These are phyloP conservation scores for Psidium friedrichsthalianum DNA, from an alignment of 345 rosid species.

Conservation along the genomic window DNA sequence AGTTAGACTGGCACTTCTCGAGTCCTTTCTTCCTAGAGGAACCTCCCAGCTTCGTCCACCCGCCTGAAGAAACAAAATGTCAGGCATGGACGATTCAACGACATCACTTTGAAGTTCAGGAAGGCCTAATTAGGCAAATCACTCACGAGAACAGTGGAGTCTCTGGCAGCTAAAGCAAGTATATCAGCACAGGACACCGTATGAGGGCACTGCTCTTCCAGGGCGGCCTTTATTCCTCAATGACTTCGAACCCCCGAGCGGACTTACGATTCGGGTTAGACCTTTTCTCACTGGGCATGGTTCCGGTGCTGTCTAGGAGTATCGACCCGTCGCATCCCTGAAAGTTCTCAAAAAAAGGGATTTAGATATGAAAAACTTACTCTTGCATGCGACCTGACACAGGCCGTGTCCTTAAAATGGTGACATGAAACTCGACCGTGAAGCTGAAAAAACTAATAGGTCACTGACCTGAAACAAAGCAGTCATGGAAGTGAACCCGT, in stretches of 20 bases:
- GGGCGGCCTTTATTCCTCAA: constrained; percentile 68
- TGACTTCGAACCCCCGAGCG: constrained; percentile 67
- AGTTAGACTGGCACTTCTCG: constrained; percentile 56
- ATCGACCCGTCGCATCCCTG: constrained; percentile 91
- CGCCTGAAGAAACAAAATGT: constrained; percentile 8
- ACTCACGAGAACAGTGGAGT: constrained; percentile 74
- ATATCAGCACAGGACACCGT: constrained; percentile 88
- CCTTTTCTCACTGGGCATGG: constrained; percentile 53
- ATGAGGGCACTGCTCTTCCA: constrained; percentile 63
- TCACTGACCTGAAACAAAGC: constrained; percentile 60
- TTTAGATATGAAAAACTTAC: neutral
- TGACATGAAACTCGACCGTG: neutral
- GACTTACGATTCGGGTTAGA: constrained; percentile 66
- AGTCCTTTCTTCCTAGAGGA: constrained; percentile 79
- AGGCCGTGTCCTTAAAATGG: neutral
- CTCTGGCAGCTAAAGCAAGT: constrained; percentile 76
- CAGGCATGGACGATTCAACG: neutral
- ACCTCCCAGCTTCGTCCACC: constrained; percentile 90
- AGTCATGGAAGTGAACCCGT: constrained; percentile 80
- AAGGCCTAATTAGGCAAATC: neutral
- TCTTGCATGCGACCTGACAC: neutral
- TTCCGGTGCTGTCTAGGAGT: constrained; percentile 52
- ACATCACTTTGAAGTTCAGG: neutral
- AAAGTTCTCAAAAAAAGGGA: neutral
- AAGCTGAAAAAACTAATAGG: neutral